Conservation (phyloP, 164 flowering plant species). For the Pachysandra terminalis region DNA sequence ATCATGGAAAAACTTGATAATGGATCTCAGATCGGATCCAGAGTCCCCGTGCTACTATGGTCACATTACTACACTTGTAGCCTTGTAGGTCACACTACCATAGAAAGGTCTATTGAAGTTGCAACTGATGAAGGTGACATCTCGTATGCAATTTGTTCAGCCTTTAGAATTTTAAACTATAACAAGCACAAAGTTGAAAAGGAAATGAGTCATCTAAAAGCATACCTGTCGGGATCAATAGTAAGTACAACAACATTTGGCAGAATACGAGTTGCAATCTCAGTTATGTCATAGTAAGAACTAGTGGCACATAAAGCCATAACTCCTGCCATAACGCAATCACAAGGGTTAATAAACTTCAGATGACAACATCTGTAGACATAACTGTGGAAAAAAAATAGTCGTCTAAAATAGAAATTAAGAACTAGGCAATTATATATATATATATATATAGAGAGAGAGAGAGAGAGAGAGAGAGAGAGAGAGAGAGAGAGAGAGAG, state of each 20-base stretch:
- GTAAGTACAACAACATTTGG: constrained; percentile 90
- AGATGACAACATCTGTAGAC: neutral
- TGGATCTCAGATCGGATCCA: neutral
- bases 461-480: too few relatives aligned
- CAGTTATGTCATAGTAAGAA: constrained; percentile 78
- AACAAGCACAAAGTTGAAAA: constrained; percentile 4
- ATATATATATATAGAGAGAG: too few relatives aligned
- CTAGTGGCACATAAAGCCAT: constrained; percentile 97
- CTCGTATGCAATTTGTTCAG: too few relatives aligned
- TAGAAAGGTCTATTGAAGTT: neutral
- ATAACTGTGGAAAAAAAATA: neutral
- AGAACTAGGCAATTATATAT: neutral
- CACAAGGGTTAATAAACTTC: neutral
- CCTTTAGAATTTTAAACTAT: too few relatives aligned
- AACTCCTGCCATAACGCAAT: constrained; percentile 53
- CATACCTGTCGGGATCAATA: constrained; percentile 89
- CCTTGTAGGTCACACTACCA: neutral
- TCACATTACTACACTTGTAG: neutral
- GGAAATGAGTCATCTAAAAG: neutral
- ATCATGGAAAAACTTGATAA: neutral
- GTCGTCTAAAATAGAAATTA: neutral
- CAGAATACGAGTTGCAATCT: constrained; percentile 90
- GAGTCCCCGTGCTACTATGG: neutral
- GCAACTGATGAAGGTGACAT: neutral
- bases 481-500: too few relatives aligned